A percentile compares a stretch with the other conserved stretches of the same genome.
Evolutionary conservation across 352 stramenopile genomes (phyloP).

Genomic region (Phytophthora ramorum): DNA sequence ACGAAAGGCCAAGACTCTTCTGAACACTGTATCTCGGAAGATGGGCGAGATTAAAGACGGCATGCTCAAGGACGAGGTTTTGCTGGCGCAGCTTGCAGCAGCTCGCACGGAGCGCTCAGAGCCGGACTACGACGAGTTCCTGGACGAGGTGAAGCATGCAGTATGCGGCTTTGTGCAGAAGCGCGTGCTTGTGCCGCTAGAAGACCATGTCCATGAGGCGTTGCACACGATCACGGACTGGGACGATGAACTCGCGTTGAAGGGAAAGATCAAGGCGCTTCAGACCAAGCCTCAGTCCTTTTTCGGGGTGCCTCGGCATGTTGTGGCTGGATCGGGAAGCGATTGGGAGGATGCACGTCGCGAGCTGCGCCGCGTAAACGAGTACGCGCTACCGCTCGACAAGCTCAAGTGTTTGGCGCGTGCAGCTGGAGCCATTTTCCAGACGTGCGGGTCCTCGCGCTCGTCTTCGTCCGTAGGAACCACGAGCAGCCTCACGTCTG

Average conservation of each 20-base stretch:
- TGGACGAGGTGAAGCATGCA: slow-evolving; percentile 66
- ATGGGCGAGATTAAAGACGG: slow-evolving; percentile 58
- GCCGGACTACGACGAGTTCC: slow-evolving; percentile 62
- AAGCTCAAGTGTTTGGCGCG: slow-evolving; percentile 80
- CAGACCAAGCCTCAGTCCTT: slow-evolving; percentile 57
- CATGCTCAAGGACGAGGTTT: slow-evolving; percentile 52
- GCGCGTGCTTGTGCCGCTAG: slow-evolving; percentile 56
- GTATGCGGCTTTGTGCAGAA: slow-evolving; percentile 61
- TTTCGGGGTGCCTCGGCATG: slow-evolving; percentile 60
- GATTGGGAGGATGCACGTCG: slow-evolving; percentile 67
- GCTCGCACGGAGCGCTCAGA: slow-evolving; percentile 44
- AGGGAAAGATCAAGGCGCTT: slow-evolving; percentile 65
- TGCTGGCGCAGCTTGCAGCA: slow-evolving; percentile 46
- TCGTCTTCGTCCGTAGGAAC: slow-evolving; percentile 28
- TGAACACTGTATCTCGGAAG: slow-evolving; percentile 56
- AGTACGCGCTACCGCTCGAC: slow-evolving; percentile 69
- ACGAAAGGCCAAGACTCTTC: slow-evolving; percentile 54
- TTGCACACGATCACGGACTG: slow-evolving; percentile 58
- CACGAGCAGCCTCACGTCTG: slow-evolving; percentile 39
- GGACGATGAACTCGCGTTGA: slow-evolving; percentile 50
- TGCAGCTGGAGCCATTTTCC: slow-evolving; percentile 62
- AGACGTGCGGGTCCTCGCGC: slow-evolving; percentile 38
- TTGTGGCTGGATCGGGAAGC: slow-evolving; percentile 46
- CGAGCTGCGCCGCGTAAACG: slow-evolving; percentile 58
- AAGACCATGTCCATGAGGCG: slow-evolving; percentile 70